These are phyloP conservation scores for Chlamydomonas incerta DNA, from an alignment of 139 green algal species.

Conservation along the genomic window DNA sequence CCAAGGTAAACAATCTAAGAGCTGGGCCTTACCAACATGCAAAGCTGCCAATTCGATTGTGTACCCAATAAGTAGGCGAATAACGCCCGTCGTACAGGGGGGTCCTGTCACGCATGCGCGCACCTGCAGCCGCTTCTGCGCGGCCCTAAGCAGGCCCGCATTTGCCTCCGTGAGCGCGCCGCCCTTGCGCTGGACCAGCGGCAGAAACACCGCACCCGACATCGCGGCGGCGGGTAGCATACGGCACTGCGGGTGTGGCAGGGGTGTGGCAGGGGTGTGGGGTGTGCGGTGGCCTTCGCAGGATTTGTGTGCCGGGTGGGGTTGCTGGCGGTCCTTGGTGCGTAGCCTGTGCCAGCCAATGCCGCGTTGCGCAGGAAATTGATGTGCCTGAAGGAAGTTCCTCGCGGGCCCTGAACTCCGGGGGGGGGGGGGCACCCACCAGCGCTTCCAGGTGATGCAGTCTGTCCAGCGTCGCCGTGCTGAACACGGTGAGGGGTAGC, in stretches of 20 bases:
- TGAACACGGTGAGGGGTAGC: slow-evolving; percentile 42
- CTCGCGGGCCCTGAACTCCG: no score
- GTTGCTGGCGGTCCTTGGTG: no score
- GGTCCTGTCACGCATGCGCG: no score
- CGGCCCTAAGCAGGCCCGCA: not conserved
- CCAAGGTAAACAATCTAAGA: no score
- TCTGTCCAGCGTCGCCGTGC: slow-evolving; percentile 45
- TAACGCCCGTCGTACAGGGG: no score
- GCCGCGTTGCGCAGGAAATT: no score
- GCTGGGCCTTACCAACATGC: no score
- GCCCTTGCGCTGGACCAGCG: slow-evolving; percentile 13
- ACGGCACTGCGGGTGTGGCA: not conserved
- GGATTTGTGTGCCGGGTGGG: no score
- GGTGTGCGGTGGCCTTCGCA: not conserved
- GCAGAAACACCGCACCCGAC: slow-evolving; percentile 16
- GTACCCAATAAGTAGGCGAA: no score
- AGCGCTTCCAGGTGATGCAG: slow-evolving; percentile 53
- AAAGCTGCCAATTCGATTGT: no score
- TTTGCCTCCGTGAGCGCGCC: not conserved
- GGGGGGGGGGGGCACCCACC: slow-evolving; percentile 32
- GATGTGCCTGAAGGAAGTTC: no score
- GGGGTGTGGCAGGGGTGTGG: not conserved
- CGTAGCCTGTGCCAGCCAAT: no score
- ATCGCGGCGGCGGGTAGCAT: not conserved
- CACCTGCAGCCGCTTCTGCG: slow-evolving; percentile 1